Percentiles rank a stretch among this genome's conserved stretches.
Evolutionary conservation across 2,329 filamentous ascomycete genomes (phyloP).

Genomic region (Fusarium temperatum): DNA sequence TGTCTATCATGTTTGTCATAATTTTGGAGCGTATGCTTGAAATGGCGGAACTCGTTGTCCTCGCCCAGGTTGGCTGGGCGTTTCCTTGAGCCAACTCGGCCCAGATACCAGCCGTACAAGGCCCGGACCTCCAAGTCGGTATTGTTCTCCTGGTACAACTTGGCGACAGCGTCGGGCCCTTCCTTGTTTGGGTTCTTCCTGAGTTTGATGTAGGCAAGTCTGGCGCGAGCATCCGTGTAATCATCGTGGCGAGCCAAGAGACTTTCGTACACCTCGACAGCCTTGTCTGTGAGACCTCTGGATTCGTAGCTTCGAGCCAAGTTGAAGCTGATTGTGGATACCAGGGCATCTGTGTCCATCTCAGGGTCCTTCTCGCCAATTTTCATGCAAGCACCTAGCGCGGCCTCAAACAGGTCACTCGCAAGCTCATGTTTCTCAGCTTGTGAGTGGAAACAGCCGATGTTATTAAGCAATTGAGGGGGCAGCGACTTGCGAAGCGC

Average conservation of each 20-base stretch:
- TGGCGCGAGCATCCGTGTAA: constrained; percentile 90
- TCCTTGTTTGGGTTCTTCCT: constrained; percentile 83
- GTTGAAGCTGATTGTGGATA: constrained; percentile 97
- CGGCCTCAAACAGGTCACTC: constrained; percentile 90
- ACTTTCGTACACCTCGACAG: constrained; percentile 87
- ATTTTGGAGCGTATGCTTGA: constrained; percentile 94
- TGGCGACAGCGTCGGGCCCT: constrained; percentile 84
- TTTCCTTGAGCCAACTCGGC: constrained; percentile 82
- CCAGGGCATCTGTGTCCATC: constrained; percentile 86
- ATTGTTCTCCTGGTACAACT: constrained; percentile 85
- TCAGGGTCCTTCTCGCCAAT: constrained; percentile 78
- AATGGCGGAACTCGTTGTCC: constrained; percentile 91
- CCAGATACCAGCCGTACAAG: constrained; percentile 94
- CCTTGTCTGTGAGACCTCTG: constrained; percentile 80
- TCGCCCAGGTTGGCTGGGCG: constrained; percentile 82
- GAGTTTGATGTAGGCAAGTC: constrained; percentile 89
- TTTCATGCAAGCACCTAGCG: constrained; percentile 85
- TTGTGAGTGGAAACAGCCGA: constrained; percentile 94
- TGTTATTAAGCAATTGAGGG: constrained; percentile 94
- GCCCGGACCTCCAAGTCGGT: constrained; percentile 91
- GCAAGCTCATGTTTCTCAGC: constrained; percentile 82
- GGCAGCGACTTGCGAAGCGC: constrained; percentile 80
- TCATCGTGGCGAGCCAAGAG: constrained; percentile 85
- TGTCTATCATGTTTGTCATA: constrained; percentile 99
- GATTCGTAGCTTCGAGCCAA: constrained; percentile 93